Conservation (phyloP, 2,329 filamentous ascomycete species). For the Exophiala dermatitidis region DNA sequence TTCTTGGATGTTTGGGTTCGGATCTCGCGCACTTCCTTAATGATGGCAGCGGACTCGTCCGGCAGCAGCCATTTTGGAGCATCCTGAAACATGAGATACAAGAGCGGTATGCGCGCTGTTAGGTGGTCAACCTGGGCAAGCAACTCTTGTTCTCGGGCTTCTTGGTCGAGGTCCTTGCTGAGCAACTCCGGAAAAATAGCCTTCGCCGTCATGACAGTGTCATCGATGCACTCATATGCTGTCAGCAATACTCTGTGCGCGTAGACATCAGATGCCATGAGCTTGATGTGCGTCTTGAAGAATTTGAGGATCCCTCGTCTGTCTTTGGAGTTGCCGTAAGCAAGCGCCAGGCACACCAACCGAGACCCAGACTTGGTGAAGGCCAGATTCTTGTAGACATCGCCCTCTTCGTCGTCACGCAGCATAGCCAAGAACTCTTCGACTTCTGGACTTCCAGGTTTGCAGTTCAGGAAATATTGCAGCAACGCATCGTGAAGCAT, state of each 20-base stretch:
- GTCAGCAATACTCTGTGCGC: conserved; percentile 76
- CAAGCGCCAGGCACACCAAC: conserved; percentile 72
- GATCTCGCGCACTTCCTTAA: conserved; percentile 71
- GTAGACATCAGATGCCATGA: conserved; percentile 72
- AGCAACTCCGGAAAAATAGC: conserved; percentile 80
- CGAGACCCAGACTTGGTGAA: conserved; percentile 86
- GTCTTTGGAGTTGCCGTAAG: conserved; percentile 84
- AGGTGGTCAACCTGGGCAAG: conserved; percentile 39
- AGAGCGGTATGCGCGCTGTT: conserved; percentile 55
- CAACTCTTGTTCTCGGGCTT: conserved; percentile 40
- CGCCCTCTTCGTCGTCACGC: conserved; percentile 84
- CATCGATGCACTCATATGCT: conserved; percentile 85
- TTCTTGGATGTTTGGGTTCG: conserved; percentile 87
- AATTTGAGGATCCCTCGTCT: conserved; percentile 79
- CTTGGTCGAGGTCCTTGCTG: conserved; percentile 51
- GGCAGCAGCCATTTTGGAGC: conserved; percentile 57
- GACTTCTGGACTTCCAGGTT: conserved; percentile 70
- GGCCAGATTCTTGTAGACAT: conserved; percentile 87
- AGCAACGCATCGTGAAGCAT: conserved; percentile 98
- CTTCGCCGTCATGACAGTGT: conserved; percentile 82
- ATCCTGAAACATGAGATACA: conserved; percentile 70
- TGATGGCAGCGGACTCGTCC: conserved; percentile 56
- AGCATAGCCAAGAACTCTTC: conserved; percentile 83
- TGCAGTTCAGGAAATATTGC: conserved; percentile 82
- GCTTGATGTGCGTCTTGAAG: conserved; percentile 81